Evolutionary conservation across 768 basidiomycete species (phyloP), one percentile per base, ranked within the genome.

Genomic region (Kwoniella botswanensis): DNA sequence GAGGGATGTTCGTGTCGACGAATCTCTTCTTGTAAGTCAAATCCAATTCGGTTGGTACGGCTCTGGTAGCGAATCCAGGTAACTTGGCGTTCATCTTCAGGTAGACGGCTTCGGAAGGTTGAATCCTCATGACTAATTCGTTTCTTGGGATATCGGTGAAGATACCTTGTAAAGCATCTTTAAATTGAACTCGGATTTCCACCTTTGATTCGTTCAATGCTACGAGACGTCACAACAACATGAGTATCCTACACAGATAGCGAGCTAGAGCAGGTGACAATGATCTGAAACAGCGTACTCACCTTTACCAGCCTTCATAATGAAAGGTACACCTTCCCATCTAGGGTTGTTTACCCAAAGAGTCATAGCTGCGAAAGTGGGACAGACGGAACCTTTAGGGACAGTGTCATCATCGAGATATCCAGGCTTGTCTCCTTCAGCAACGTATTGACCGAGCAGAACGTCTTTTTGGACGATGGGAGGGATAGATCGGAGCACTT

Each of bases 241-340:
- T 67, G 63, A 68, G 56, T 58, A 17, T 46, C 11, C 44, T 46
- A 46, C 44, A 17, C 44, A 4, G 26, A 26, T 26, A 26, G 26
- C 26, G 26, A 26, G 26, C 26, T 26, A 26, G 26, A 26, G 26
- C 26, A 26, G 26, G 26, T 26, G 26, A 26, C 26, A 26, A 4
- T 26, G 26, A 35, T 35, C 35, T 6, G 35, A 35, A 35, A 35
- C 35, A 35, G 35, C 35, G 35, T 35, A 50, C 87, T 70, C 76
- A 92, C 94, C 95, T 88, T 99, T 99, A 63, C 96, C 96, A 24
- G 96, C 97, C 86, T 95, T 98, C 75, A 99, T 87, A 79, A 98
- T 94, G 86, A 98, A 99, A 0, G 96, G 97, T 5, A 99, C 96
- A 68, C 96, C 96, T 83, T 98, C 96, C 96, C 96, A 99, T 71